Evolutionary conservation across 2,329 filamentous ascomycete species (phyloP).

Genomic region (Talaromyces rugulosus): DNA sequence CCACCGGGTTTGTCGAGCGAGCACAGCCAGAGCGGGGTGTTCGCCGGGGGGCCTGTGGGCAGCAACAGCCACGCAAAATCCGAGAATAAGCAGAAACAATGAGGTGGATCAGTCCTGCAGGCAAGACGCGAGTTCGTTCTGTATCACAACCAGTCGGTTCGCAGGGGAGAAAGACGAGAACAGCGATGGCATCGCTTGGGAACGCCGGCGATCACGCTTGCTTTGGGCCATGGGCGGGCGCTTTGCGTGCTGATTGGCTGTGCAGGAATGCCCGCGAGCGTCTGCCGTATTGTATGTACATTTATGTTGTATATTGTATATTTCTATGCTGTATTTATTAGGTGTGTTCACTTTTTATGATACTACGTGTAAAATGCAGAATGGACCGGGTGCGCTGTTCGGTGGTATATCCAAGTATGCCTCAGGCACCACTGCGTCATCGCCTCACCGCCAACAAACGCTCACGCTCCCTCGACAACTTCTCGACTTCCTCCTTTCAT

Average conservation of each 20-base stretch:
- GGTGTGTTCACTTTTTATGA: too few relatives aligned
- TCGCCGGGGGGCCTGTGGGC: too few relatives aligned
- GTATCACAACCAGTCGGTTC: too few relatives aligned
- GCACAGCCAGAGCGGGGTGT: too few relatives aligned
- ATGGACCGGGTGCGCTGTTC: too few relatives aligned
- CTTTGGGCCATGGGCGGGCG: not conserved
- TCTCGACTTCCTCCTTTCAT: not conserved
- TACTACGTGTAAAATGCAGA: too few relatives aligned
- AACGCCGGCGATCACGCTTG: not conserved
- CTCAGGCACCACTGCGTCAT: not conserved
- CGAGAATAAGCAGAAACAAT: too few relatives aligned
- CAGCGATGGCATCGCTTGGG: not conserved
- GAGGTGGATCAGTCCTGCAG: too few relatives aligned
- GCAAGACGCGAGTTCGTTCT: too few relatives aligned
- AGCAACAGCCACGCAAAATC: too few relatives aligned
- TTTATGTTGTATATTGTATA: too few relatives aligned
- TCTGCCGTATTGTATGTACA: not conserved
- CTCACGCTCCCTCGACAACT: not conserved
- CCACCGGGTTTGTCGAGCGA: not conserved
- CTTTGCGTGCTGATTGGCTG: slow-evolving; percentile 7
- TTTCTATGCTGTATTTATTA: too few relatives aligned
- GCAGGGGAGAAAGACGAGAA: not conserved
- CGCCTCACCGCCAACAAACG: not conserved
- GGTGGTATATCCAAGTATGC: not conserved
- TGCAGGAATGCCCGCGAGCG: not conserved